phyloP scores from a whole-genome alignment of 73 alveolate genomes.

The Breviolum minutum region DNA sequence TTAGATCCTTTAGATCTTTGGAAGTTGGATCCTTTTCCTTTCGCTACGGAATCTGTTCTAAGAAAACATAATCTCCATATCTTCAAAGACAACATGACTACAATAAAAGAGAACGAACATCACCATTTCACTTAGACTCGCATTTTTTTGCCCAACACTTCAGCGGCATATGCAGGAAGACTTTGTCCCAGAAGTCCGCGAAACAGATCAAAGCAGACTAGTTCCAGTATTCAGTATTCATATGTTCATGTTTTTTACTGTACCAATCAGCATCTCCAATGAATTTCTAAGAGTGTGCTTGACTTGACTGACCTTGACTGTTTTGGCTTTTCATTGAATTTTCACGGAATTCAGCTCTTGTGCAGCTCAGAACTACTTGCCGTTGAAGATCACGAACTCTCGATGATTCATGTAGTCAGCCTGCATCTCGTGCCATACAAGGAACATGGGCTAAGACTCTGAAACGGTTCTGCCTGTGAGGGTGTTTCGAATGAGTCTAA shows the following conservation, averaged over 20 bases:
- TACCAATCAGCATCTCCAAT: too few species aligned
- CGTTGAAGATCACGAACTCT: slow-evolving; percentile 76
- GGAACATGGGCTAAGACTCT: neutral
- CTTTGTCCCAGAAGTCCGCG: slow-evolving; percentile 3
- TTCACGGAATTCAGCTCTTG: neutral
- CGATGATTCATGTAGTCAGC: slow-evolving; percentile 82
- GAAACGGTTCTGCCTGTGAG: neutral
- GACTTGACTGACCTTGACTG: neutral
- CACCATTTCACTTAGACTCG: neutral
- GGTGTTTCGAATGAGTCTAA: neutral
- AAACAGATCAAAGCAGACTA: too few species aligned
- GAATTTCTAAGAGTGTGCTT: neutral
- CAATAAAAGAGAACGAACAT: too few species aligned
- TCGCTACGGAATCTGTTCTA: neutral
- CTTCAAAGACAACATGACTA: too few species aligned
- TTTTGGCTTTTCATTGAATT: too few species aligned
- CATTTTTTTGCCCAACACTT: neutral
- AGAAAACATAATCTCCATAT: neutral
- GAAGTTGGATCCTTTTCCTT: neutral
- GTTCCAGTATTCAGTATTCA: too few species aligned
- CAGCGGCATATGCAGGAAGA: neutral
- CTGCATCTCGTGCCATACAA: neutral
- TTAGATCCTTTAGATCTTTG: neutral
- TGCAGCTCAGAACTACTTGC: slow-evolving; percentile 5
- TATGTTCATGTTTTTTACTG: too few species aligned